These are phyloP conservation scores for Penicillium sp. DNA, from an alignment of 2,329 filamentous ascomycete species.

Conservation along the genomic window DNA sequence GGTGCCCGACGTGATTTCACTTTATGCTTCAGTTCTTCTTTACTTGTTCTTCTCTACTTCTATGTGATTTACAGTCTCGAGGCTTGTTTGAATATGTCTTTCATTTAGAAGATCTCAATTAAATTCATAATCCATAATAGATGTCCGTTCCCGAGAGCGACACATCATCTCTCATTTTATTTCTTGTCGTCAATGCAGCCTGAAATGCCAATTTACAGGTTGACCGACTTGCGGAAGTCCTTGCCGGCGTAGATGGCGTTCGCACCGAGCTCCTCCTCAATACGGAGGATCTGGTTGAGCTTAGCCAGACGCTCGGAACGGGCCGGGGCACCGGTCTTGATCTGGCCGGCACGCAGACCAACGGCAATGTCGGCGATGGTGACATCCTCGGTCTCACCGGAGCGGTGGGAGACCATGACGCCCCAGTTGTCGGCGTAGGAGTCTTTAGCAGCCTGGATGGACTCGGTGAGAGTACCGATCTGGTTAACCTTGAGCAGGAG, in stretches of 20 bases:
- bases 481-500: conserved; percentile 99
- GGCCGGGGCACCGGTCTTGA: conserved; percentile 96
- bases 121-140: conserved; percentile 28
- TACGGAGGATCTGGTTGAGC: conserved; percentile 99
- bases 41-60: too few species aligned
- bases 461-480: conserved; percentile 97
- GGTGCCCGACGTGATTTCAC: conserved; percentile 17
- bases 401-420: conserved; percentile 99
- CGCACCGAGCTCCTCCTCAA: conserved; percentile 95
- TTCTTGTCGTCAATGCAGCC: not conserved
- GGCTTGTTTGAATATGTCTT: conserved; percentile 8
- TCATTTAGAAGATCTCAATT: conserved; percentile 24
- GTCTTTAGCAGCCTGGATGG: conserved; percentile 98
- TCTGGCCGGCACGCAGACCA: conserved; percentile 92
- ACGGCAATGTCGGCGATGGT: conserved; percentile 98
- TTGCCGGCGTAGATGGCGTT: conserved; percentile 86
- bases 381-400: conserved; percentile 98
- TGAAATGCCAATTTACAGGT: conserved; percentile 58
- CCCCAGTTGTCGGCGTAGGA: conserved; percentile 94
- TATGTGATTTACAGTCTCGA: not conserved
- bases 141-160: conserved; percentile 7
- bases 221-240: conserved; percentile 87
- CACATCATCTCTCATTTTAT: conserved; percentile 17
- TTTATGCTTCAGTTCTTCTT: not conserved
- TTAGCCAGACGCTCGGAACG: conserved; percentile 98